Percentiles rank a stretch among this genome's conserved stretches.
Conservation (phyloP, 805 yeast species). For the Lachancea meyersii region DNA sequence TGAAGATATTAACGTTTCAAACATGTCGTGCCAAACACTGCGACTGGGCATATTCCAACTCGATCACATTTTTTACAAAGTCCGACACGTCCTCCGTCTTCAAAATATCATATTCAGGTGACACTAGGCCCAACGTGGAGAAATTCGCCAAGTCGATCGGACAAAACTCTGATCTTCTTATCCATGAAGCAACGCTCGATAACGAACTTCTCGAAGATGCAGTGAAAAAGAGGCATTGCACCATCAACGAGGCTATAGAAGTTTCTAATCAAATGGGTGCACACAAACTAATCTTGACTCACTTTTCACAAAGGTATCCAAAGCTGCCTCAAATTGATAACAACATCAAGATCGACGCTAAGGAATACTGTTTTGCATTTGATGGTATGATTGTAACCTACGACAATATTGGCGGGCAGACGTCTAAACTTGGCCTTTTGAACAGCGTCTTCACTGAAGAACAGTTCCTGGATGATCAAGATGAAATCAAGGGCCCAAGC, state of each 20-base stretch:
- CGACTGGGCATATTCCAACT: conserved; percentile 67
- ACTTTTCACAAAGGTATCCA: conserved; percentile 86
- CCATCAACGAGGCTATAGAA: conserved; percentile 77
- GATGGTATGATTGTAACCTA: conserved; percentile 56
- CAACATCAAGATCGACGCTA: conserved; percentile 23
- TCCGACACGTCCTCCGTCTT: conserved; percentile 35
- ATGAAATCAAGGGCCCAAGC: no score
- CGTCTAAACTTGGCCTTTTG: conserved; percentile 23
- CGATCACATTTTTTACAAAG: conserved; percentile 42
- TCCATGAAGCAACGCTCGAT: conserved; percentile 92
- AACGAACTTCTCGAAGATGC: conserved; percentile 77
- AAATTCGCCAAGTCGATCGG: conserved; percentile 62
- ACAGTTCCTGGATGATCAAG: conserved; percentile 11
- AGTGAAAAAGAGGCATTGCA: conserved; percentile 72
- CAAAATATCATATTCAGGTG: conserved; percentile 87
- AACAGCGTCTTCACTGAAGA: conserved; percentile 31
- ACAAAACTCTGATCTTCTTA: conserved; percentile 56
- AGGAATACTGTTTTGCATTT: conserved; percentile 48
- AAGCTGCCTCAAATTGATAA: conserved; percentile 40
- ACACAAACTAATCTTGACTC: conserved; percentile 68
- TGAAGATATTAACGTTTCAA: conserved; percentile 40
- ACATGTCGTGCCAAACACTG: conserved; percentile 84
- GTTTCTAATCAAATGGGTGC: conserved; percentile 70
- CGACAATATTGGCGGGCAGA: conserved; percentile 39
- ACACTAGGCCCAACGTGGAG: conserved; percentile 72